Percentiles rank a stretch among this genome's conserved stretches.
phyloP scores from a whole-genome alignment of 768 basidiomycete genomes.

The Lactarius sanguifluus region DNA sequence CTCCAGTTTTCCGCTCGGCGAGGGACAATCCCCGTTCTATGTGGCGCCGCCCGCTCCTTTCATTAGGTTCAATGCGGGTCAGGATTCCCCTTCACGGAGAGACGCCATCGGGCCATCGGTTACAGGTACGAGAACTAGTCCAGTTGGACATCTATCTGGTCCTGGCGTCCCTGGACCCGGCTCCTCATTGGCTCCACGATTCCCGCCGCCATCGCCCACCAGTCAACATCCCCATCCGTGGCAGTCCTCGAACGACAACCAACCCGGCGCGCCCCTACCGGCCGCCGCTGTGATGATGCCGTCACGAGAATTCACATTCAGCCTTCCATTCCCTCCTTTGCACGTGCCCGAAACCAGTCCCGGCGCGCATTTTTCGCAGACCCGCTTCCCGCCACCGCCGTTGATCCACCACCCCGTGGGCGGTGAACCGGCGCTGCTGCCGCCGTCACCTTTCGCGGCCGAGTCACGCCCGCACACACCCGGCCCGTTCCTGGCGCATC shows the following conservation, averaged over 20 bases:
- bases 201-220: constrained; percentile 1
- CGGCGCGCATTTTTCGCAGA: background rate
- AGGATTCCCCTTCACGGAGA: constrained; percentile 10
- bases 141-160: constrained; percentile 23
- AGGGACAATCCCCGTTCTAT: constrained; percentile 24
- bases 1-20: constrained; percentile 24
- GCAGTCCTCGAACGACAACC: background rate
- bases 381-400: constrained; percentile 1
- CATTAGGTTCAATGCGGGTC: constrained; percentile 12
- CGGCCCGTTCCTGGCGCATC: constrained; percentile 19
- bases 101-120: background rate
- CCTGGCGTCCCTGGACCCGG: constrained; percentile 28
- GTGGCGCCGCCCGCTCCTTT: constrained; percentile 7
- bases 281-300: background rate
- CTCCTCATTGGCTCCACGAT: constrained; percentile 15
- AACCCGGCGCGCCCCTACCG: background rate
- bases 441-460: background rate
- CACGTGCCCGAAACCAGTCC: constrained; percentile 17
- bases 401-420: background rate
- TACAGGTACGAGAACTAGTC: constrained; percentile 10
- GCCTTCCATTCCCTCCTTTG: constrained; percentile 23
- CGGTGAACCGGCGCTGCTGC: background rate
- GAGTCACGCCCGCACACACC: constrained; percentile 17
- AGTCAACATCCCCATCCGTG: background rate
- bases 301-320: constrained; percentile 23